Evolutionary conservation across 2,329 filamentous ascomycete genomes (phyloP).

Genomic region (Penicillium sp.): DNA sequence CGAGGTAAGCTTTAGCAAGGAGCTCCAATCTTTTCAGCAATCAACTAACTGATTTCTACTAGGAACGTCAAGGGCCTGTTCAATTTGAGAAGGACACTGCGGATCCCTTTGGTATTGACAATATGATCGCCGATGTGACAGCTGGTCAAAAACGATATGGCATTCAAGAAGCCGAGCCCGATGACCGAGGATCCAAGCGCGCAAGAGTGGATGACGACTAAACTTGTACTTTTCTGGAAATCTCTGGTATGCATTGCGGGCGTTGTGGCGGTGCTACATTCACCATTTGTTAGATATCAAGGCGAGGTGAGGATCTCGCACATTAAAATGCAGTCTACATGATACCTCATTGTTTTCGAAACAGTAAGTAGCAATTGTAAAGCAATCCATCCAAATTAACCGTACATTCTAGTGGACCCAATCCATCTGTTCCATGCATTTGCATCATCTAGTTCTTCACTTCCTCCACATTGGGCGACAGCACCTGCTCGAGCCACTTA

Average conservation of each 20-base stretch:
- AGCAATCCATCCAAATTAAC: background rate
- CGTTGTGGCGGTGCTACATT: conserved; percentile 21
- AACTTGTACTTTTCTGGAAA: background rate
- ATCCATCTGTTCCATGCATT: background rate
- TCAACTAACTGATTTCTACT: conserved; percentile 1
- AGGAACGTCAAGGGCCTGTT: conserved; percentile 82
- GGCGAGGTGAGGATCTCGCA: background rate
- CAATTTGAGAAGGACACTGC: conserved; percentile 86
- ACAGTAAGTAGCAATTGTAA: no score
- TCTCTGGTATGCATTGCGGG: conserved; percentile 25
- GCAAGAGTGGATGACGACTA: conserved; percentile 69
- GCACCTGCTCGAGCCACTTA: conserved; percentile 34
- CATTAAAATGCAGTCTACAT: background rate
- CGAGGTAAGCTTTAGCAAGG: conserved; percentile 53
- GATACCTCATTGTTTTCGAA: background rate
- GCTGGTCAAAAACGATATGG: conserved; percentile 44
- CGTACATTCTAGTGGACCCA: background rate
- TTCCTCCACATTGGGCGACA: conserved; percentile 13
- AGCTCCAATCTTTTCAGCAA: background rate
- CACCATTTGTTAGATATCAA: conserved; percentile 5
- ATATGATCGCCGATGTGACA: conserved; percentile 77
- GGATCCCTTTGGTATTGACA: conserved; percentile 91
- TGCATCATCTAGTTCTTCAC: conserved; percentile 21
- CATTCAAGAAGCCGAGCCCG: conserved; percentile 38
- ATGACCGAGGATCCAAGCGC: conserved; percentile 54